These are phyloP conservation scores for Beta vulgaris DNA, from an alignment of 148 eudicot species.

Conservation along the genomic window DNA sequence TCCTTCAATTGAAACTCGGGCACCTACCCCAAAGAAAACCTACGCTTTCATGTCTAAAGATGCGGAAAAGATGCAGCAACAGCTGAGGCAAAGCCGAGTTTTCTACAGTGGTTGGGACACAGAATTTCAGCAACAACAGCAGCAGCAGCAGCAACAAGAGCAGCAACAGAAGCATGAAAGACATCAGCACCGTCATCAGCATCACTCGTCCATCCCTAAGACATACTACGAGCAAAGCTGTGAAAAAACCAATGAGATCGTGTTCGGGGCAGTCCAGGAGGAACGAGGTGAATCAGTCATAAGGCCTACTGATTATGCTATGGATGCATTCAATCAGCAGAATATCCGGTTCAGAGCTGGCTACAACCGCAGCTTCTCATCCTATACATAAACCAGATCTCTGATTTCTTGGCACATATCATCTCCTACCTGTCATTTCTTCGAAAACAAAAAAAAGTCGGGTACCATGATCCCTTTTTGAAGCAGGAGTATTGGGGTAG, in stretches of 20 bases:
- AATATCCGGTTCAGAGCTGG: slow-evolving; percentile 40
- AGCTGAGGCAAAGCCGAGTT: slow-evolving; percentile 62
- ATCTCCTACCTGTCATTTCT: slow-evolving; percentile 22
- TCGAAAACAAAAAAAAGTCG: slow-evolving; percentile 19
- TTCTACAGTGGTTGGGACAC: slow-evolving; percentile 70
- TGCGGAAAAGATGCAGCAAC: slow-evolving; percentile 74
- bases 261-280: slow-evolving; percentile 94
- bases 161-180: slow-evolving; percentile 36
- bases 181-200: slow-evolving; percentile 61
- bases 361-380: slow-evolving; percentile 34
- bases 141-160: slow-evolving; percentile 21
- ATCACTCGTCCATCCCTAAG: slow-evolving; percentile 53
- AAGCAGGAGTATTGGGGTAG: slow-evolving; percentile 23
- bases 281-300: slow-evolving; percentile 47
- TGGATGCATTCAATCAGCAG: slow-evolving; percentile 35
- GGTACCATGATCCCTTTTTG: slow-evolving; percentile 31
- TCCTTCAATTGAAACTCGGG: slow-evolving; percentile 69
- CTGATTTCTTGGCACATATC: slow-evolving; percentile 19
- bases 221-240: slow-evolving; percentile 82
- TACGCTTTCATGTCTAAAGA: slow-evolving; percentile 92
- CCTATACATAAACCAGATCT: slow-evolving; percentile 23
- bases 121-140: slow-evolving; percentile 44
- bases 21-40: slow-evolving; percentile 80
- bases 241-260: slow-evolving; percentile 68
- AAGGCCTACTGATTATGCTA: slow-evolving; percentile 61